Conservation (phyloP, 2,329 filamentous ascomycete species). For the Phialemoniopsis sp. region DNA sequence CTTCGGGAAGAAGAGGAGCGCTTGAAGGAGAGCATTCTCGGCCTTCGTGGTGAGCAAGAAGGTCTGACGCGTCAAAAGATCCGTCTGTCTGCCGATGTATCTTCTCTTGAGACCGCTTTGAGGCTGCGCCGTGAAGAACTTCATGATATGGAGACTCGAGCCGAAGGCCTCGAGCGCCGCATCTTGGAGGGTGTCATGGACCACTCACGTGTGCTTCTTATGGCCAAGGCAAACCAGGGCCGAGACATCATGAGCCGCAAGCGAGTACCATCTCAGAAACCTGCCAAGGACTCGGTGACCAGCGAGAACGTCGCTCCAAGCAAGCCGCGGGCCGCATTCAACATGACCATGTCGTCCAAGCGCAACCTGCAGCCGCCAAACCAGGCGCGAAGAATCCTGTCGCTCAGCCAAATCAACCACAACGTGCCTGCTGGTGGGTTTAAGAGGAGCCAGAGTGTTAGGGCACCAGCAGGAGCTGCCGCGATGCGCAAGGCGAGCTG, state of each 20-base stretch:
- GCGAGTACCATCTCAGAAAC: constrained; percentile 43
- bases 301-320: constrained; percentile 10
- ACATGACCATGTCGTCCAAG: constrained; percentile 50
- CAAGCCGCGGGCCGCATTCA: constrained; percentile 35
- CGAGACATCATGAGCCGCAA: constrained; percentile 57
- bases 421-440: constrained; percentile 64
- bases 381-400: constrained; percentile 74
- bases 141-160: constrained; percentile 82
- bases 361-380: constrained; percentile 40
- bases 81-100: constrained; percentile 78
- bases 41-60: constrained; percentile 67
- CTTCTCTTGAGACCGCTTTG: constrained; percentile 85
- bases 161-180: constrained; percentile 83
- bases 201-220: constrained; percentile 86
- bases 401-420: constrained; percentile 82
- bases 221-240: constrained; percentile 58
- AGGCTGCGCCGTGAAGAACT: constrained; percentile 87
- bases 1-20: constrained; percentile 49
- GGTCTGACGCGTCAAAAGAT: constrained; percentile 74
- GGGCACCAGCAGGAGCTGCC: constrained; percentile 48
- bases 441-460: constrained; percentile 75
- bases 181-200: constrained; percentile 96
- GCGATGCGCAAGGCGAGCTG: constrained; percentile 65
- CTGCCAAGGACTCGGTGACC: constrained; percentile 13
- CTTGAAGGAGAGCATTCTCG: constrained; percentile 50